These are phyloP conservation scores for Artemisia annua DNA, from an alignment of 129 eudicot species.

Conservation along the genomic window DNA sequence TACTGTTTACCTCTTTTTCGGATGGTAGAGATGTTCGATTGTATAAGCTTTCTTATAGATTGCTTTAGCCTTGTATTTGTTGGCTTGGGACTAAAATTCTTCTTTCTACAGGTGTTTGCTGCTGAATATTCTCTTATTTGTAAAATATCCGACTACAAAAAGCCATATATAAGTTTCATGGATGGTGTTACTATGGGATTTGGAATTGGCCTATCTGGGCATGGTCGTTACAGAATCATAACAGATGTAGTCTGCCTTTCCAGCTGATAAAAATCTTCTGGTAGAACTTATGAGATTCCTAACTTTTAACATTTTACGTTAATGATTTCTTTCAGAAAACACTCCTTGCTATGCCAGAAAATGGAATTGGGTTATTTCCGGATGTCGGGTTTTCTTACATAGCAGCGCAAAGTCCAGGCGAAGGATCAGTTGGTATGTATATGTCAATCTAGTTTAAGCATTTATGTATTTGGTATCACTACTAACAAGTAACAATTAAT, in stretches of 20 bases:
- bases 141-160: slow-evolving; percentile 74
- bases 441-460: background rate
- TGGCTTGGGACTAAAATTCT: slow-evolving; percentile 12
- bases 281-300: slow-evolving; percentile 13
- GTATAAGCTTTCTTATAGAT: background rate
- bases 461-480: slow-evolving; percentile 3
- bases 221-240: slow-evolving; percentile 81
- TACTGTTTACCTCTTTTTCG: background rate
- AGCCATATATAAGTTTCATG: slow-evolving; percentile 90
- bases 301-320: background rate
- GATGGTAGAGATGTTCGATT: background rate
- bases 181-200: slow-evolving; percentile 99
- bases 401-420: slow-evolving; percentile 90
- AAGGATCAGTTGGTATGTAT: slow-evolving; percentile 79
- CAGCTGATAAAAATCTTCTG: slow-evolving; percentile 5
- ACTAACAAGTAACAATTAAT: background rate
- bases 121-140: slow-evolving; percentile 97
- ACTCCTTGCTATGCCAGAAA: slow-evolving; percentile 96
- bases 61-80: slow-evolving; percentile 11
- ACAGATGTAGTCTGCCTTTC: slow-evolving; percentile 64
- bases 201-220: slow-evolving; percentile 98
- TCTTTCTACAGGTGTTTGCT: slow-evolving; percentile 61
- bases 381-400: slow-evolving; percentile 92
- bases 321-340: slow-evolving; percentile 56
- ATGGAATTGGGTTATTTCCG: slow-evolving; percentile 93